Conservation (phyloP, 106 monocot genomes). For the Acanthochlamys bracteata region DNA sequence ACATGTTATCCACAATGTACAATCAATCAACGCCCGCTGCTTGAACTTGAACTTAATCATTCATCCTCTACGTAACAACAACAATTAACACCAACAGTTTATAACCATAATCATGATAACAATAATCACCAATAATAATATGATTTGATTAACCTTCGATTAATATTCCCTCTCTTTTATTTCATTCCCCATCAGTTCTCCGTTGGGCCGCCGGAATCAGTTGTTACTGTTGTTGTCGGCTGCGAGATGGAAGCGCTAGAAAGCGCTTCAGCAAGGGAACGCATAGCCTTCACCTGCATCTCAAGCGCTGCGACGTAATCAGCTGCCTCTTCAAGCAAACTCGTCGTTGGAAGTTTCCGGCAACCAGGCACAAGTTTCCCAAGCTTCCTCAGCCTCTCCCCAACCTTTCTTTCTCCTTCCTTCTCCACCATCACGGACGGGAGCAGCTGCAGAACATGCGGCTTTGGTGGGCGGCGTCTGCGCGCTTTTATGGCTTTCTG, state of each 20-base stretch:
- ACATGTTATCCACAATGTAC: too few relatives aligned
- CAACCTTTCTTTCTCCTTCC: conserved; percentile 28
- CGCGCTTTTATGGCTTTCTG: conserved; percentile 28
- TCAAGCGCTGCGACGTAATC: conserved; percentile 85
- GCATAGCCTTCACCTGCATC: conserved; percentile 87
- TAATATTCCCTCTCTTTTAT: too few relatives aligned
- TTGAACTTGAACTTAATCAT: too few relatives aligned
- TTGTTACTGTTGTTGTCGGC: not conserved
- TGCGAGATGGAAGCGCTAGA: conserved; percentile 14
- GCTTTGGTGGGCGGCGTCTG: conserved; percentile 6
- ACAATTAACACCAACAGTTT: too few relatives aligned
- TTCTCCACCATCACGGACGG: not conserved
- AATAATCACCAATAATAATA: too few relatives aligned
- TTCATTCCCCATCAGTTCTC: not conserved
- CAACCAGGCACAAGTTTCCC: conserved; percentile 58
- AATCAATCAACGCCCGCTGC: too few relatives aligned
- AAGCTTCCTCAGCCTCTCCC: conserved; percentile 42
- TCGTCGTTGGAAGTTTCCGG: conserved; percentile 30
- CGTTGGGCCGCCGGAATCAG: not conserved
- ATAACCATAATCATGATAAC: too few relatives aligned
- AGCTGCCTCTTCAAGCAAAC: conserved; percentile 59
- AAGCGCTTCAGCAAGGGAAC: conserved; percentile 52
- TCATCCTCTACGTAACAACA: too few relatives aligned
- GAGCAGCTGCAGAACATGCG: not conserved
- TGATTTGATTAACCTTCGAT: too few relatives aligned